These are phyloP conservation scores for Exophiala spinifera DNA, from an alignment of 2,329 filamentous ascomycete species.

Conservation along the genomic window DNA sequence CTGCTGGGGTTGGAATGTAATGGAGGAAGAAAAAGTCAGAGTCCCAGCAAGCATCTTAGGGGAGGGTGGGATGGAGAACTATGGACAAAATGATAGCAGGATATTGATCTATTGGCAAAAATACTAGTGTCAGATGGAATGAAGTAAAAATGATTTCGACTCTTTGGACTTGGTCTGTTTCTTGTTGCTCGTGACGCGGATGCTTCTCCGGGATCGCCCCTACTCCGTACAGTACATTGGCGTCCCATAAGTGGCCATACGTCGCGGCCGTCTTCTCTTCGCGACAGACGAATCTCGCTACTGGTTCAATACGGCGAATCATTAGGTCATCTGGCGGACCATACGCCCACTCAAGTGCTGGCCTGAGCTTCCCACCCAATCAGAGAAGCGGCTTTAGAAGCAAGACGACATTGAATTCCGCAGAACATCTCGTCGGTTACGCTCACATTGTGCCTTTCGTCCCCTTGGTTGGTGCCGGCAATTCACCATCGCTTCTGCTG, in stretches of 20 bases:
- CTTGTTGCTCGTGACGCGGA: too few relatives aligned
- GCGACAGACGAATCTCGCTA: neutral
- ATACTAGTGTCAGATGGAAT: slow-evolving; percentile 6
- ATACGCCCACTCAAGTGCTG: neutral
- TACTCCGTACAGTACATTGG: too few relatives aligned
- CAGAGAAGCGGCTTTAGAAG: neutral
- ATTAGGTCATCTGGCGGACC: neutral
- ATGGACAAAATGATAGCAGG: neutral
- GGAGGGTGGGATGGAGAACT: neutral
- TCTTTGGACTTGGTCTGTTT: too few relatives aligned
- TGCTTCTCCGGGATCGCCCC: too few relatives aligned
- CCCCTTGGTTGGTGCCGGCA: neutral
- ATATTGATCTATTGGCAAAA: slow-evolving; percentile 20
- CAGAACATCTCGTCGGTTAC: neutral
- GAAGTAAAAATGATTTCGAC: neutral
- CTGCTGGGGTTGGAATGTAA: slow-evolving; percentile 44
- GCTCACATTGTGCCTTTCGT: neutral
- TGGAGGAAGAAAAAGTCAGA: slow-evolving; percentile 36
- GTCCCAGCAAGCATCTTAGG: slow-evolving; percentile 19
- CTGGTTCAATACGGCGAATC: neutral
- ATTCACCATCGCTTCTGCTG: neutral
- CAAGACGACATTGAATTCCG: slow-evolving; percentile 1
- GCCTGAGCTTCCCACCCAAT: slow-evolving; percentile 1
- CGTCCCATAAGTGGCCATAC: too few relatives aligned
- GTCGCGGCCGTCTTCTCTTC: too few relatives aligned